These are phyloP conservation scores for Pyricularia sp. DNA, from an alignment of 2,329 filamentous ascomycete genomes.

Conservation along the genomic window DNA sequence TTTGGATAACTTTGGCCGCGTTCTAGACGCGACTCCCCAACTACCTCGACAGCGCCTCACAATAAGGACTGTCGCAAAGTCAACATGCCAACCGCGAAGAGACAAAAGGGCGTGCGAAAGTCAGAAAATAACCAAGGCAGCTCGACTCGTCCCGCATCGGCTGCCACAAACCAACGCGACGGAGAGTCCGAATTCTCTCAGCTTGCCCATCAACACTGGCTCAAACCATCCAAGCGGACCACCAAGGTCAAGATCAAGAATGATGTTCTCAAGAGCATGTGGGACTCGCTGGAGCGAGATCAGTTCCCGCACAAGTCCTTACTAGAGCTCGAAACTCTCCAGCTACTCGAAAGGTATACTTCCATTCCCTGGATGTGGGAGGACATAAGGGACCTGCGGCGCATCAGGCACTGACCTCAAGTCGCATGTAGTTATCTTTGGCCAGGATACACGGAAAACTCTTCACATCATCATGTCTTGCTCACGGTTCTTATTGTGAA, in stretches of 20 bases:
- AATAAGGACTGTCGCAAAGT: background rate
- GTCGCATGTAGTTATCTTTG: slow-evolving; percentile 64
- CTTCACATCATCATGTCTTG: slow-evolving; percentile 86
- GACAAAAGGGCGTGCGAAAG: slow-evolving; percentile 42
- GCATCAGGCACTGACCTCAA: background rate
- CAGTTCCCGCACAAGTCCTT: slow-evolving; percentile 70
- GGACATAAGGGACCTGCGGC: background rate
- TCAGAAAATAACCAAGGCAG: slow-evolving; percentile 26
- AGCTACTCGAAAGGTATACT: slow-evolving; percentile 69
- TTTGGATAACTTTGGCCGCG: background rate
- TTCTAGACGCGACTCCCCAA: slow-evolving; percentile 4
- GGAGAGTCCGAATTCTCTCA: slow-evolving; percentile 64
- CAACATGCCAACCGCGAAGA: slow-evolving; percentile 49
- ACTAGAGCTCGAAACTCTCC: slow-evolving; percentile 77
- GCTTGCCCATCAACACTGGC: slow-evolving; percentile 78
- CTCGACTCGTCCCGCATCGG: slow-evolving; percentile 42
- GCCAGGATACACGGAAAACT: slow-evolving; percentile 82
- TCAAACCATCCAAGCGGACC: slow-evolving; percentile 52
- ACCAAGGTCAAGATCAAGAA: slow-evolving; percentile 68
- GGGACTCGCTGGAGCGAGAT: slow-evolving; percentile 78
- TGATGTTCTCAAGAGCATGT: slow-evolving; percentile 79
- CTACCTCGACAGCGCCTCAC: background rate
- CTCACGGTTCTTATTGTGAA: slow-evolving; percentile 79
- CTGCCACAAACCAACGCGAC: slow-evolving; percentile 52
- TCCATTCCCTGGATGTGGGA: background rate